Evolutionary conservation across 306 rosid genomes (phyloP), one percentile per base, ranked within the genome.

Genomic region (Vigna trinervia): DNA sequence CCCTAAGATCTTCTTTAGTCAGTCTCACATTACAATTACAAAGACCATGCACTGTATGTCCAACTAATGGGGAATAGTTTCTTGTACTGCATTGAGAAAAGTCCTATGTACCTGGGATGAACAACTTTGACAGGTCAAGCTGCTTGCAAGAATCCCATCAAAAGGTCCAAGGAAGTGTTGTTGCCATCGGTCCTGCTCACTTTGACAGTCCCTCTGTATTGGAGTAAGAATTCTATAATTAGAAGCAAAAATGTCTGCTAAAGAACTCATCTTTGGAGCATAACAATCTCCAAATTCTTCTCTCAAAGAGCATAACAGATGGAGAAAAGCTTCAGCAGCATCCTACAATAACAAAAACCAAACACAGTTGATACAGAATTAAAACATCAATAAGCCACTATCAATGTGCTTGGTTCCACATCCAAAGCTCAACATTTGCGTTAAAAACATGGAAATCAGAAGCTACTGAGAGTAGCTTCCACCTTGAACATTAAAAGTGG

Each of bases 311-410:
- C 88, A 79, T 68, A 92, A 74, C 80, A 95, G 88, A 85, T 95
- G 97, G 84, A 87, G 90, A 61, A 95, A 88, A 11, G 97, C 98
- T 85, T 92, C 97, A 78, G 97, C 97, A 34, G 98, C 93, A 88
- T 95, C 98, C 98, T 95, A 81, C 80, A 84, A 59, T 36, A 69
- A 77, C 79, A 60, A 72, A 54, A 74, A 23, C 69, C 3, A 75
- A 78, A 28, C 50, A 57, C 28, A 39, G 66, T 51, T 41, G 47
- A 84, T 78, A 60, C 50, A 76, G 53, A 61, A 71, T 47, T 43
- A 81, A 51, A 83, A 43, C 45, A 66, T 20, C 12, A 71, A 64
- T n/a, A 13, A 11, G n/a, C 57, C 38, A 58, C 74, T 56, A 54
- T 2, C 58, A 13, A 45, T 45, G 50, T 45, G 14, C 1, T 11